Evolutionary conservation across 2,329 filamentous ascomycete species (phyloP).

Genomic region (Apiospora arundinis): DNA sequence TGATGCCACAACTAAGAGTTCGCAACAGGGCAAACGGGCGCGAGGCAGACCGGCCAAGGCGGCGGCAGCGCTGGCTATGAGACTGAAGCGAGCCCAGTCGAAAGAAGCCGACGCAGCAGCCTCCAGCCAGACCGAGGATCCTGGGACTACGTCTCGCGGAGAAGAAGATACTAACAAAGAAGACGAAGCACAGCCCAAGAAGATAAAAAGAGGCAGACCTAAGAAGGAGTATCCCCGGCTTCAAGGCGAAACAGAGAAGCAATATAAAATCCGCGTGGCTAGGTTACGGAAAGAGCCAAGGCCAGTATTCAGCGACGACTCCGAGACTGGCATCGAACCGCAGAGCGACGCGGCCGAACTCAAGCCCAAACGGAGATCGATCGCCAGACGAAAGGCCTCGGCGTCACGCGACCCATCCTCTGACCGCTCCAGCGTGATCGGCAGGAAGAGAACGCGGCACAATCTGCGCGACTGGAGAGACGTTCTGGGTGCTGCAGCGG

Average conservation of each 20-base stretch:
- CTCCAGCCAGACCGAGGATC: conserved; percentile 22
- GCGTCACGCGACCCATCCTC: conserved; percentile 18
- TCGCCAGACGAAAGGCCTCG: neutral
- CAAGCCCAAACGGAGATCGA: neutral
- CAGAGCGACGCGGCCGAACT: conserved; percentile 13
- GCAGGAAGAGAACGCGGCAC: conserved; percentile 30
- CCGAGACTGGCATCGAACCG: conserved; percentile 8
- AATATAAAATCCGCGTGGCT: conserved; percentile 56
- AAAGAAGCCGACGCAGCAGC: neutral
- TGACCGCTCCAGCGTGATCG: neutral
- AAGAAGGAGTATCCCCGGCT: conserved; percentile 46
- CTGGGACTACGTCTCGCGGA: neutral
- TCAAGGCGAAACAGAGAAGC: conserved; percentile 52
- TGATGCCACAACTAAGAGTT: conserved; percentile 23
- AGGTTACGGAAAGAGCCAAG: conserved; percentile 44
- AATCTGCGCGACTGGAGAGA: conserved; percentile 81
- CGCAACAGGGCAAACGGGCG: conserved; percentile 24
- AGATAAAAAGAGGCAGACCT: conserved; percentile 46
- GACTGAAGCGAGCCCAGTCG: neutral
- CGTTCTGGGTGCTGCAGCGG: conserved; percentile 77
- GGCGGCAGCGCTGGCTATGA: neutral
- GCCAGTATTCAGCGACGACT: conserved; percentile 28
- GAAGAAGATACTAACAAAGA: neutral
- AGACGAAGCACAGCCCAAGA: conserved; percentile 21
- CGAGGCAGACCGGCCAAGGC: conserved; percentile 29